Conservation (phyloP, 768 basidiomycete genomes). For the Mycena metata region DNA sequence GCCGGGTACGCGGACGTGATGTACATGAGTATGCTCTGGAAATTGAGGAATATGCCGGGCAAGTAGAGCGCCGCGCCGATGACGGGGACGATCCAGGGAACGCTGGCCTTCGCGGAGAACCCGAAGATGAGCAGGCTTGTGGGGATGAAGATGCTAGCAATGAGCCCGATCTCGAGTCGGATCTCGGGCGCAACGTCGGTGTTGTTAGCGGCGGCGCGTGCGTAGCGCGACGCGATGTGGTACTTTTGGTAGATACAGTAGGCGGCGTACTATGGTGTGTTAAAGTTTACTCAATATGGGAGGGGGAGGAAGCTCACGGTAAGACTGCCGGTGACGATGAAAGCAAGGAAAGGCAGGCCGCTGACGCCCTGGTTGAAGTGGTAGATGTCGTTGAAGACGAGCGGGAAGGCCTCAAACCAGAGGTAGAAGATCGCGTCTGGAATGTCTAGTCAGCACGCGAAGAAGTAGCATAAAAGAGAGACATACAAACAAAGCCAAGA, state of each 20-base stretch:
- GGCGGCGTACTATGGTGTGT: constrained; percentile 28
- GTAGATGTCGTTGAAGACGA: constrained; percentile 49
- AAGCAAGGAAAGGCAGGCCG: constrained; percentile 48
- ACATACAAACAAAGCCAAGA: constrained; percentile 43
- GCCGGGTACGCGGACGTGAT: constrained; percentile 46
- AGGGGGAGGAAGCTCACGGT: constrained; percentile 16
- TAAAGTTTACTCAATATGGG: not conserved
- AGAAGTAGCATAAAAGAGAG: no score
- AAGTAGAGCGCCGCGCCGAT: constrained; percentile 48
- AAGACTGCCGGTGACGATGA: constrained; percentile 36
- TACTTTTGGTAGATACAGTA: constrained; percentile 19
- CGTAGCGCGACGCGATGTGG: constrained; percentile 37
- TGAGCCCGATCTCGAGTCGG: constrained; percentile 49
- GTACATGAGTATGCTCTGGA: constrained; percentile 46
- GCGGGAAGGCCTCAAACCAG: constrained; percentile 50
- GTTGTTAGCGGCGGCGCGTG: constrained; percentile 19
- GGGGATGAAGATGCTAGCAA: constrained; percentile 48
- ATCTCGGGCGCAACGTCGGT: constrained; percentile 42
- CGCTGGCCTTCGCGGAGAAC: constrained; percentile 42
- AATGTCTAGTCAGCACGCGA: no score
- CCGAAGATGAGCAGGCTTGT: constrained; percentile 52
- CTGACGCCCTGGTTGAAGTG: constrained; percentile 46
- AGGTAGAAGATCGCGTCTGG: constrained; percentile 45
- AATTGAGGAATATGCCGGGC: constrained; percentile 47
- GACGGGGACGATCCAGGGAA: constrained; percentile 53